Evolutionary conservation across 179 eudicot genomes (phyloP), one percentile per base, ranked within the genome.

Genomic region (Beta macrorhiza): DNA sequence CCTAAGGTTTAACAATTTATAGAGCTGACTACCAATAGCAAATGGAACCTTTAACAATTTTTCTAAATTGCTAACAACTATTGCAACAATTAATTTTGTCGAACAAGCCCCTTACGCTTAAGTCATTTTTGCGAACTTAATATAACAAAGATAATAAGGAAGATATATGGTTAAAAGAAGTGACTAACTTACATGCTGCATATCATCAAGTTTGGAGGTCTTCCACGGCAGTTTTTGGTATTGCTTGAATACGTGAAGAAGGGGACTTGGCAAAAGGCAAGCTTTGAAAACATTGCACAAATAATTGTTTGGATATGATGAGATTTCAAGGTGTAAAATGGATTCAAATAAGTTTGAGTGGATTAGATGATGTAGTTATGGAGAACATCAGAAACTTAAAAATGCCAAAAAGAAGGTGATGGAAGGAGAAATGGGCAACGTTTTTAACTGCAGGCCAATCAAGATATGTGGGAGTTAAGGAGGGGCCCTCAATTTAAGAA

Each of bases 181-280:
- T 15, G 44, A 68, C 8, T 12, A 61, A 67, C 87, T 67, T 63
- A 84, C 87, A 81, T 78, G 45, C 32, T 78, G 75, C 79, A 84
- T 47, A 81, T 77, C 9, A 74, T 77, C 9, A 74, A 74, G 56
- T 20, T n/a, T 4, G 29, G 13, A 32, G 67, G 0, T 58, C 78
- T 75, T 67, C 72, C 84, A 52, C 16, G 70, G 74, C 32, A 15
- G n/a, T 51, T 59, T 16, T 59, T 47, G 37, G 57, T 42, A 71
- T 14, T 68, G 58, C 79, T 47, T 2, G 76, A 11, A 61, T 67
- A 56, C 61, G 56, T 63, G 62, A 61, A 32, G 59, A 68, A 78
- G 69, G 67, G n/a, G 9, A 63, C 71, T 49, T 81, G 73, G 29
- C 74, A 51, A 67, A 74, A 74, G 1, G 58, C 52, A 59, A 81